Base-by-base conservation (phyloP, 2,329 filamentous ascomycete genomes). In the Paraconiothyrium brasiliense region DNA sequence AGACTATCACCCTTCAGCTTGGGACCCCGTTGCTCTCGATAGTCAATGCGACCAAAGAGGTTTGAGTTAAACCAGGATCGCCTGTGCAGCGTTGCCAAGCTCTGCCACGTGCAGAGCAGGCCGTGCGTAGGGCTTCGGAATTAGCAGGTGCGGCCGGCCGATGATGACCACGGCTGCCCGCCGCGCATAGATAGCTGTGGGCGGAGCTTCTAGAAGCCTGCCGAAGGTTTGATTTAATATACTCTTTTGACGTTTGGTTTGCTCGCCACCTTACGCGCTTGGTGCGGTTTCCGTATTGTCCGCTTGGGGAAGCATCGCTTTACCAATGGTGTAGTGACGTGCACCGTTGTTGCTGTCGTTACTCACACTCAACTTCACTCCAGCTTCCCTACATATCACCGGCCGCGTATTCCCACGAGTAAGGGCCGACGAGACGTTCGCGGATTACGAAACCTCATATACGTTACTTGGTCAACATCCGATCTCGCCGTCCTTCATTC, bases 241-340 rank as follows among this genome's bases (percentile, higher is more conserved):
- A 24, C 41, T 27, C 30, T 20, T 20, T 50, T 32, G 52, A n/a
- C 7, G 14, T 47, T 22, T 49, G 16, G 46, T 10, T 24, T 6
- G 11, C 22, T 22, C 37, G 14, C 20, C 46, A 41, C 34, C 34
- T 34, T 8, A 35, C 24, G 20, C 56, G 27, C 50, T 30, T 22
- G 20, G 13, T 30, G 32, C 22, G 30, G 14, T 16, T 43, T n/a
- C 46, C 8, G 11, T 16, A 27, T 11, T 11, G 49, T 54, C 39
- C 51, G 30, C 27, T 9, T n/a, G 41, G 50, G 16, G 43, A 34
- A 34, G 20, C 41, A 16, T 51, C 34, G 16, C 35, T 34, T 2
- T 32, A 37, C 47, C 37, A 39, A 57, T 61, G 58, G 20, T 49
- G 54, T 54, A 43, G 47, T 57, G 54, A 61, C 54, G 54, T 57